phyloP scores from a whole-genome alignment of 441 rosid species.

The Syzygium malaccense region DNA sequence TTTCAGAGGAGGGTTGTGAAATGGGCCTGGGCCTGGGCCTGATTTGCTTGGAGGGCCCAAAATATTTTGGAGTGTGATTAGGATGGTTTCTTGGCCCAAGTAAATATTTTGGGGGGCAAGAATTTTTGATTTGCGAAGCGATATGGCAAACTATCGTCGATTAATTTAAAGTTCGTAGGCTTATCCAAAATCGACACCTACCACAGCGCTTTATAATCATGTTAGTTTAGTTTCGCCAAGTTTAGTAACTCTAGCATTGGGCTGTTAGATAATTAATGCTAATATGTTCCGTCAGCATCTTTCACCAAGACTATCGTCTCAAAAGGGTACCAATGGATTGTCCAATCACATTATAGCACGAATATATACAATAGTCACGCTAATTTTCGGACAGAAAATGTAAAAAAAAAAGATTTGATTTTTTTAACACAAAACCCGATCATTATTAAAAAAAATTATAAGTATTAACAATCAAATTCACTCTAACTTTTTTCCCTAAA shows the following conservation, averaged over 20 bases:
- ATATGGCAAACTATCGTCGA: not conserved
- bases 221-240: not conserved
- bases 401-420: not conserved
- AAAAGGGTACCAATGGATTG: not conserved
- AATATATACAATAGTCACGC: not conserved
- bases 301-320: not conserved
- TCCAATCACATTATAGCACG: not conserved
- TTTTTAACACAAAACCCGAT: not conserved
- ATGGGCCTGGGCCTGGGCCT: not conserved
- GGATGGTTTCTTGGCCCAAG: not conserved
- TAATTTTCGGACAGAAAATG: not conserved
- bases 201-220: not conserved
- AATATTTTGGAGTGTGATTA: not conserved
- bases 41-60: not conserved
- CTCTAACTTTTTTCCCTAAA: not conserved
- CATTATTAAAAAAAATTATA: accelerated
- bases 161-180: not conserved
- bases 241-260: not conserved
- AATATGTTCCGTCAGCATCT: not conserved
- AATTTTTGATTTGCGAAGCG: not conserved
- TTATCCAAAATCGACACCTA: not conserved
- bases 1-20: not conserved
- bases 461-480: not conserved
- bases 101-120: not conserved
- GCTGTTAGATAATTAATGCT: not conserved